phyloP scores from a whole-genome alignment of 2,329 filamentous ascomycete genomes.

The Aspergillus fischeri region DNA sequence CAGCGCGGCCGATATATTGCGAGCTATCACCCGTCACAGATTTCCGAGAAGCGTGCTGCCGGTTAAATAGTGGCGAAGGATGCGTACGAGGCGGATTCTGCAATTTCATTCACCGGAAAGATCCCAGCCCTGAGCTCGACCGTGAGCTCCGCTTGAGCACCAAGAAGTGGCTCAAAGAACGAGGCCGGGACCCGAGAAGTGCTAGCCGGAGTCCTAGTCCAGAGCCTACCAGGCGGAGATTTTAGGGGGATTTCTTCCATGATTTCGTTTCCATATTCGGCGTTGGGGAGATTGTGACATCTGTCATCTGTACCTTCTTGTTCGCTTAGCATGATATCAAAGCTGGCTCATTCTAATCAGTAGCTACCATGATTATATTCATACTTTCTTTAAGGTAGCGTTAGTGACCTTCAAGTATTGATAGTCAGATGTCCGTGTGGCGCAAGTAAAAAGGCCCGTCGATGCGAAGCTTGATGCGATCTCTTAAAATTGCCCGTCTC shows the following conservation, averaged over 20 bases:
- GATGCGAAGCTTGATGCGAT: not conserved
- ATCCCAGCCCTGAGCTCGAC: constrained; percentile 84
- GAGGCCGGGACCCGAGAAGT: constrained; percentile 80
- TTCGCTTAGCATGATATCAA: constrained; percentile 27
- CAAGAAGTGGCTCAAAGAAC: constrained; percentile 90
- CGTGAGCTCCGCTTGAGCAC: constrained; percentile 80
- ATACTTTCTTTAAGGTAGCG: not conserved
- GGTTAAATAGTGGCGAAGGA: constrained; percentile 89
- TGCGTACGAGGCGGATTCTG: constrained; percentile 96
- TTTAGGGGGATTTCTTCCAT: constrained; percentile 33
- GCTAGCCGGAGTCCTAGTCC: constrained; percentile 79
- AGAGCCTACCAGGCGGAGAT: constrained; percentile 72
- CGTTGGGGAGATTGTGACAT: constrained; percentile 17
- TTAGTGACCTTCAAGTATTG: not conserved
- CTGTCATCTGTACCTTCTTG: constrained; percentile 14
- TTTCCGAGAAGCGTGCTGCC: constrained; percentile 95
- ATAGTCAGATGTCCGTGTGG: not conserved
- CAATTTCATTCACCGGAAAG: constrained; percentile 99
- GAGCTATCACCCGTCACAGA: constrained; percentile 95
- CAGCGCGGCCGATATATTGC: constrained; percentile 94
- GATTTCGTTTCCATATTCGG: constrained; percentile 14
- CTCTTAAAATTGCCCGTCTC: not conserved
- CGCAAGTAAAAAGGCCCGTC: not conserved
- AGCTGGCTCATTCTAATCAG: constrained; percentile 14
- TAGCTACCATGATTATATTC: constrained; percentile 1